phyloP scores from a whole-genome alignment of 1,139 yeast species.

The Geotrichum citri-aurantii region DNA sequence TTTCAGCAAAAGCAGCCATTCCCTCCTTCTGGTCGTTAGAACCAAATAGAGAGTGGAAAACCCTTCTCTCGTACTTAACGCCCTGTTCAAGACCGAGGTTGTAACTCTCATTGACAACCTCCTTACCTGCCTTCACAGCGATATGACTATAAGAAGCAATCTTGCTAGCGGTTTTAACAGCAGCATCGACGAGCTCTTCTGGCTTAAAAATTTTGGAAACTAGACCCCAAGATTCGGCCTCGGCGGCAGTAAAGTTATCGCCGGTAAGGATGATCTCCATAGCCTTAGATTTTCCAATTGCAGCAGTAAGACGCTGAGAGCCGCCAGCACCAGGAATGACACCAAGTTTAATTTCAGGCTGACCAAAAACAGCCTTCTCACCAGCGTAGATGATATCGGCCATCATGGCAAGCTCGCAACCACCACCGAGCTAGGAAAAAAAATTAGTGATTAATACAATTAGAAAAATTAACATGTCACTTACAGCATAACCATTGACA shows the following conservation, averaged over 20 bases:
- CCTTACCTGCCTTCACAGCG: constrained; percentile 46
- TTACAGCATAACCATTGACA: constrained; percentile 44
- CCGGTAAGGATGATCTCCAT: constrained; percentile 48
- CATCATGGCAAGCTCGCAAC: constrained; percentile 51
- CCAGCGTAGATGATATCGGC: constrained; percentile 49
- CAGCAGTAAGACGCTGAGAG: constrained; percentile 44
- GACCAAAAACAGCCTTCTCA: constrained; percentile 46
- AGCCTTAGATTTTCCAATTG: constrained; percentile 46
- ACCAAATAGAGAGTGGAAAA: constrained; percentile 45
- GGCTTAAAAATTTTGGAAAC: constrained; percentile 41
- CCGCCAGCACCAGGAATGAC: constrained; percentile 53
- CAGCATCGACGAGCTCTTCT: constrained; percentile 40
- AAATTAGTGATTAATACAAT: background rate
- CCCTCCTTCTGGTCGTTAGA: constrained; percentile 47
- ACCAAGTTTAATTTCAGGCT: constrained; percentile 50
- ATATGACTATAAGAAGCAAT: constrained; percentile 41
- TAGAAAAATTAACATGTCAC: background rate
- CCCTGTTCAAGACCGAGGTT: constrained; percentile 40
- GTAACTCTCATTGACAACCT: constrained; percentile 40
- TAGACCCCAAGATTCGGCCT: constrained; percentile 48
- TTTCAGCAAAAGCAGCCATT: constrained; percentile 47
- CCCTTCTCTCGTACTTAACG: constrained; percentile 40
- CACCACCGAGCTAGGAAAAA: constrained; percentile 45
- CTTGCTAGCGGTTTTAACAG: constrained; percentile 42
- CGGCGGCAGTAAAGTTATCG: constrained; percentile 39